These are phyloP conservation scores for Monilinia polystroma DNA, from an alignment of 2,329 filamentous ascomycete species.

Conservation along the genomic window DNA sequence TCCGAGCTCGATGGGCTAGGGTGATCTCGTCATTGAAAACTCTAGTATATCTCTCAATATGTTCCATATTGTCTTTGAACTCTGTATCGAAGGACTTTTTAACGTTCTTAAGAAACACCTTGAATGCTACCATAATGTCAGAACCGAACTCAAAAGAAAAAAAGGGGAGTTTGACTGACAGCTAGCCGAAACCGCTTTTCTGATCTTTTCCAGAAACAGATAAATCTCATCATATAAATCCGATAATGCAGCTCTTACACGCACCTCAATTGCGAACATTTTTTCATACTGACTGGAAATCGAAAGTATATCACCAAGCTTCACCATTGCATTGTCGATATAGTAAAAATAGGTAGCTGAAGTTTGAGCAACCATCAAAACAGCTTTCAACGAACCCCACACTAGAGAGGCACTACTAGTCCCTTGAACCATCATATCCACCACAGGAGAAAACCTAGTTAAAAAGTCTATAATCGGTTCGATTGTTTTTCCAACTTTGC, in stretches of 20 bases:
- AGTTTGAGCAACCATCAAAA: constrained; percentile 23
- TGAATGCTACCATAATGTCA: constrained; percentile 6
- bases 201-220: constrained; percentile 17
- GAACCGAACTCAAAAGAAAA: too few relatives aligned
- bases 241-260: constrained; percentile 6
- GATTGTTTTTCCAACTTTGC: constrained; percentile 19
- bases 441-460: constrained; percentile 12
- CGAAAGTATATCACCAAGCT: constrained; percentile 17
- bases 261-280: constrained; percentile 18
- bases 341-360: constrained; percentile 19
- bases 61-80: constrained; percentile 18
- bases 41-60: constrained; percentile 21
- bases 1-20: constrained; percentile 15
- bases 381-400: constrained; percentile 20
- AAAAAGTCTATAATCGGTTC: constrained; percentile 21
- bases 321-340: constrained; percentile 17
- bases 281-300: constrained; percentile 19
- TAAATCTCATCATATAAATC: constrained; percentile 22
- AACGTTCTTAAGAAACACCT: constrained; percentile 15
- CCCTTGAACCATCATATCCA: constrained; percentile 23
- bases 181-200: constrained; percentile 10
- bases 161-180: not conserved
- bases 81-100: constrained; percentile 18
- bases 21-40: constrained; percentile 22
- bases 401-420: constrained; percentile 14